These are phyloP conservation scores for Phylloporus sp. DNA, from an alignment of 768 basidiomycete species.

Conservation along the genomic window DNA sequence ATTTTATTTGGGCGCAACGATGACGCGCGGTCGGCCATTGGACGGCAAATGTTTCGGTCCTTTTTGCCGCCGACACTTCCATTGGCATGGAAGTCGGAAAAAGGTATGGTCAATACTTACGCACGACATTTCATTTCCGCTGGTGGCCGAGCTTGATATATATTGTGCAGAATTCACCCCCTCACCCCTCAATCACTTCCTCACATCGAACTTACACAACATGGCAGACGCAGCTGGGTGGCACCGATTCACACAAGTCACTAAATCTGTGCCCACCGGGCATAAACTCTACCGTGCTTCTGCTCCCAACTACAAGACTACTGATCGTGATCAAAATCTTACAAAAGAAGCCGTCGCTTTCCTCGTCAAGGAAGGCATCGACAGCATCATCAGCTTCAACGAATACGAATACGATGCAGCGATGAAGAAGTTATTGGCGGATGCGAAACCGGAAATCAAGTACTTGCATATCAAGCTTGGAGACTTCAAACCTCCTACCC, in stretches of 20 bases:
- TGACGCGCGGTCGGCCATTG: too few relatives aligned
- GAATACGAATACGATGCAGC: slow-evolving; percentile 6
- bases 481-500: slow-evolving; percentile 20
- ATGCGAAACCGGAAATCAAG: slow-evolving; percentile 5
- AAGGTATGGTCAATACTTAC: background rate
- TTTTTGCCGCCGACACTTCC: background rate
- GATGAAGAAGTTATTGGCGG: slow-evolving; percentile 6
- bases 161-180: background rate
- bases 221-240: slow-evolving; percentile 13
- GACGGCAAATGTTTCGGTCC: background rate
- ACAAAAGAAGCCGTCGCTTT: slow-evolving; percentile 12
- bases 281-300: slow-evolving; percentile 22
- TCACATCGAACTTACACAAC: background rate
- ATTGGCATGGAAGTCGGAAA: too few relatives aligned
- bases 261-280: slow-evolving; percentile 4
- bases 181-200: background rate
- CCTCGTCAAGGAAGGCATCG: slow-evolving; percentile 11
- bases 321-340: slow-evolving; percentile 12
- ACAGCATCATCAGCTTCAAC: slow-evolving; percentile 23
- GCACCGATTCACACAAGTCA: slow-evolving; percentile 15
- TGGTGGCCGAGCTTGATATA: background rate
- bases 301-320: slow-evolving; percentile 14
- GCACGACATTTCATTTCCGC: background rate
- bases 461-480: slow-evolving; percentile 18
- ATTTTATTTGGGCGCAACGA: background rate